Evolutionary conservation across 129 eudicot genomes (phyloP), one percentile per base, ranked within the genome.

Genomic region (Artemisia argyi): DNA sequence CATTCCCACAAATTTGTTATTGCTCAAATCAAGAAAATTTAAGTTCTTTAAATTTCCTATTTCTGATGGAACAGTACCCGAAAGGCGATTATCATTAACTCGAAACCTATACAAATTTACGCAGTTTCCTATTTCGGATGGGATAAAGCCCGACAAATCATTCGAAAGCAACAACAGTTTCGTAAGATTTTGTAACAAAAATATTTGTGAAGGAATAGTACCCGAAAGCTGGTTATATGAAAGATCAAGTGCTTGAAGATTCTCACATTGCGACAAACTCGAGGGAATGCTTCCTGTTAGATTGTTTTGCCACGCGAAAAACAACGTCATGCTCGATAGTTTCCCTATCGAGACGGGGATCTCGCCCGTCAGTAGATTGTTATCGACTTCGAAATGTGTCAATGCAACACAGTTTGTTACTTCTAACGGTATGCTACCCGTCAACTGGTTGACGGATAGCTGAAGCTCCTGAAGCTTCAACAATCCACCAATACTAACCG

Each of bases 221-320:
- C 99, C 99, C 61, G 59, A 84, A 11, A 95, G 89, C 32, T 73
- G 76, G 63, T 95, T 95, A 53, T 81, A 86, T 58, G 99, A 95
- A 62, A 95, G 91, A 83, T 95, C 99, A 63, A 95, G 82, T 56
- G 99, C 97, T 76, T 95, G 85, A 49, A 95, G 91, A 66, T 83
- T 84, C 76, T 76, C 75, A 71, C 97, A 90, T 53, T 83, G 82
- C 0, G 97, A 83, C 65, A 95, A 77, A 30, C 91, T 74, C 54
- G 57, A 91, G 5, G 99, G 99, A 76, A 95, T 90, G 18, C 62
- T 72, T 12, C 99, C 99, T 1, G 97, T 79, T 64, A 95, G 86
- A 56, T 84, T 90, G 71, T 95, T 95, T 49, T 85, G 88, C 99
- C 99, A 95, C 26, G 96, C 97, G 28, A 90, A 95, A 72, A 95